Percentiles rank a stretch among this genome's conserved stretches.
phyloP scores from a whole-genome alignment of 345 rosid genomes.

The Psidium guajava region DNA sequence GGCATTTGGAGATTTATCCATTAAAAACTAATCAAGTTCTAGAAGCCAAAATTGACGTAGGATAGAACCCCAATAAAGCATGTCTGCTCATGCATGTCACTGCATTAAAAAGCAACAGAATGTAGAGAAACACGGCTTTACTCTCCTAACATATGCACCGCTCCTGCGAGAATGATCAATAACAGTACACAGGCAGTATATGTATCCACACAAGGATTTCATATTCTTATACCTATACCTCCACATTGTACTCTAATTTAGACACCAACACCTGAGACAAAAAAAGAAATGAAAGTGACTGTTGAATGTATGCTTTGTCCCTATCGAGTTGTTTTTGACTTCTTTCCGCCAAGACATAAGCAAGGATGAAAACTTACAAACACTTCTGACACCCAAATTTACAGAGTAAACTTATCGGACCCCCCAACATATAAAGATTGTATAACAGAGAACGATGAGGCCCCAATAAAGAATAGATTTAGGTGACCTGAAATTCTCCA shows the following conservation, averaged over 20 bases:
- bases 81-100: neutral
- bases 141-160: neutral
- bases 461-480: neutral
- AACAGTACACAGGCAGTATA: neutral
- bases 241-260: neutral
- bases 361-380: neutral
- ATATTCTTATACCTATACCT: neutral
- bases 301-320: neutral
- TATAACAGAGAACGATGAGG: neutral
- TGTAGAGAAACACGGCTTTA: neutral
- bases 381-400: neutral
- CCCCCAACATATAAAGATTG: neutral
- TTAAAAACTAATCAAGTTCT: neutral
- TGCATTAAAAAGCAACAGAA: neutral
- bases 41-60: neutral
- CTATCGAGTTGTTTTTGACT: neutral
- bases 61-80: neutral
- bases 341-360: neutral
- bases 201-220: neutral
- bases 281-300: neutral
- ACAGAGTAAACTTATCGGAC: neutral
- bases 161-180: neutral
- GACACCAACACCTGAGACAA: neutral
- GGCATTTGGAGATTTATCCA: neutral
- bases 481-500: constrained; percentile 8